Evolutionary conservation across 768 basidiomycete species (phyloP).

Genomic region (Psilocybe tampanensis): DNA sequence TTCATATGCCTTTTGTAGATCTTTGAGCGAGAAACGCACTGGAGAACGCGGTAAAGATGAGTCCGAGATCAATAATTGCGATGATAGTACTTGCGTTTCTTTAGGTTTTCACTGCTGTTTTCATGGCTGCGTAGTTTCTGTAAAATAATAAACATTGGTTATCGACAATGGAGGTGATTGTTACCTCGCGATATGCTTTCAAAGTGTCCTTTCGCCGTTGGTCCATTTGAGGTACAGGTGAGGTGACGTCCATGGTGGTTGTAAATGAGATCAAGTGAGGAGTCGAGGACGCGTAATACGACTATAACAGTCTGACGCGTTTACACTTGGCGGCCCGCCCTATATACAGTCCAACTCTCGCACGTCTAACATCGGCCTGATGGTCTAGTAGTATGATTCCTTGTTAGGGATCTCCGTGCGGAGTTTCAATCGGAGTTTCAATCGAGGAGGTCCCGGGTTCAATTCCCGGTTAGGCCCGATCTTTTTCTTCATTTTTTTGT

Average conservation of each 20-base stretch:
- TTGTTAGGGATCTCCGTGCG: conserved; percentile 46
- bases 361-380: conserved; percentile 37
- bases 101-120: conserved; percentile 81
- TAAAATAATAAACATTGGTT: conserved; percentile 12
- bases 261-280: conserved; percentile 10
- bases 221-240: conserved; percentile 66
- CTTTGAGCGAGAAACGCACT: conserved; percentile 93
- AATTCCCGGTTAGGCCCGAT: conserved; percentile 79
- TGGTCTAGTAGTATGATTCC: conserved; percentile 65
- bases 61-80: neutral
- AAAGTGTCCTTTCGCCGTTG: conserved; percentile 74
- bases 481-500: conserved; percentile 2
- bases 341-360: neutral
- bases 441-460: conserved; percentile 88
- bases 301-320: conserved; percentile 33
- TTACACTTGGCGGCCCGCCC: conserved; percentile 10
- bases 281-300: conserved; percentile 36
- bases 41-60: neutral
- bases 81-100: conserved; percentile 70
- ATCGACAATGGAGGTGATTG: conserved; percentile 4
- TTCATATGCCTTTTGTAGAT: conserved; percentile 84
- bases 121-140: conserved; percentile 97
- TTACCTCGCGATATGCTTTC: conserved; percentile 75
- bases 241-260: conserved; percentile 50
- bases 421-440: conserved; percentile 11